Base-by-base conservation (phyloP, 2,329 filamentous ascomycete species). In the Fusarium pininemorale region DNA sequence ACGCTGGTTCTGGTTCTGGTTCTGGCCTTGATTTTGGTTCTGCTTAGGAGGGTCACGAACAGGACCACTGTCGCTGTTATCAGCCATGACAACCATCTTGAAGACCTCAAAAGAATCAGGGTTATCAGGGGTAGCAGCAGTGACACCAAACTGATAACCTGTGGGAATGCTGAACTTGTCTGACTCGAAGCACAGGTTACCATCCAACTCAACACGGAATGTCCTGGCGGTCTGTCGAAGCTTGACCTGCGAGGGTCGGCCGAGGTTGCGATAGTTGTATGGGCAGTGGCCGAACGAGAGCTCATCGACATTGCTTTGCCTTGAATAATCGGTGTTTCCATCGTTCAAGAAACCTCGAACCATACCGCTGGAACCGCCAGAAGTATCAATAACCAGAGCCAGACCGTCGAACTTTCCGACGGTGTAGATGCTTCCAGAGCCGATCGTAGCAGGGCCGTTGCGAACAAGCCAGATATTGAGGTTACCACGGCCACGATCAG, bases 71-170 rank as follows among this genome's bases (percentile, higher is more conserved):
- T 76, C 74, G 39, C 71, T 79, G 66, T 77, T 84, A 78, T 90
- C 88, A 16, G 89, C 91, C 79, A 91, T 90, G 58, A 96, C 90
- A 41, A 93, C 88, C 80, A 98, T 89, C 81, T 96, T 97, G 87
- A 95, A 96, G 75, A 98, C 83, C 83, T 99, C 96, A 79, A 98
- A 97, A 10, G 94, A 97, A 84, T 99, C 96, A 2, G 96, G 95
- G 78, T 91, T 95, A 75, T 98, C 96, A 37, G 94, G 93, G 7
- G 94, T 96, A 22, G 94, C 93, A 47, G 96, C 96, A 18, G 93
- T 94, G 76, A 99, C 85, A 77, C 96, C 96, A 75, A 98, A 94
- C 81, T 90, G 89, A 85, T 98, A 97, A 75, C 94, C 94, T 5
- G 88, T 78, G 7, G 96, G 96, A 30, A 99, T 88, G 70, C 86